These are phyloP conservation scores for Xylaria nigripes DNA, from an alignment of 495 filamentous ascomycete species.

Conservation along the genomic window DNA sequence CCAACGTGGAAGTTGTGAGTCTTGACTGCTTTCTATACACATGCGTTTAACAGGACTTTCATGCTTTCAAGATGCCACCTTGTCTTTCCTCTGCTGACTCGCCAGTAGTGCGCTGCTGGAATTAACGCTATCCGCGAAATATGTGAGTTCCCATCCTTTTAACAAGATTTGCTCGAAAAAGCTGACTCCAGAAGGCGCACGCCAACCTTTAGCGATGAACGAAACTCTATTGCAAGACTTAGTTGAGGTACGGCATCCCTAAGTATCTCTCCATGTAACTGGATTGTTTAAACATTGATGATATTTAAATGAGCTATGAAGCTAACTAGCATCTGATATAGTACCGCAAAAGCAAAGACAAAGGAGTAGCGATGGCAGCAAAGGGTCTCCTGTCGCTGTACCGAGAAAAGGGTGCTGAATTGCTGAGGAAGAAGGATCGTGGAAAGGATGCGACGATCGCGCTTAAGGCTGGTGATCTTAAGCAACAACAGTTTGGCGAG, in stretches of 20 bases:
- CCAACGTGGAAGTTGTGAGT: slow-evolving; percentile 65
- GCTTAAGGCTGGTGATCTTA: slow-evolving; percentile 58
- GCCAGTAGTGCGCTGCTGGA: slow-evolving; percentile 62
- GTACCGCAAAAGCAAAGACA: slow-evolving; percentile 96
- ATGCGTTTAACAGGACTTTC: no score
- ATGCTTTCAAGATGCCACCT: background rate
- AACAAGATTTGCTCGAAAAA: background rate
- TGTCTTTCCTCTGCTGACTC: background rate
- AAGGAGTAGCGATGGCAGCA: slow-evolving; percentile 95
- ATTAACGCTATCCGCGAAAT: slow-evolving; percentile 93
- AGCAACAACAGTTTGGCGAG: slow-evolving; percentile 70
- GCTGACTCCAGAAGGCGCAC: slow-evolving; percentile 31
- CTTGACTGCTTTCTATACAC: background rate
- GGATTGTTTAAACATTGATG: background rate
- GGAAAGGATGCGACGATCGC: slow-evolving; percentile 90
- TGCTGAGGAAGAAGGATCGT: slow-evolving; percentile 82
- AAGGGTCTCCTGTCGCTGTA: slow-evolving; percentile 84
- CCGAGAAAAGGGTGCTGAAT: slow-evolving; percentile 78
- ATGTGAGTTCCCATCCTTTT: slow-evolving; percentile 34
- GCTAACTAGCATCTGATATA: background rate
- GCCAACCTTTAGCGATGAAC: slow-evolving; percentile 91
- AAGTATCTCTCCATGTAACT: background rate
- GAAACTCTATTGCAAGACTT: slow-evolving; percentile 93
- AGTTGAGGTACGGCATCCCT: slow-evolving; percentile 43
- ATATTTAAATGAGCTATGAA: background rate